Evolutionary conservation across 208 protist species (phyloP).

Genomic region (Porcisia hertigi): DNA sequence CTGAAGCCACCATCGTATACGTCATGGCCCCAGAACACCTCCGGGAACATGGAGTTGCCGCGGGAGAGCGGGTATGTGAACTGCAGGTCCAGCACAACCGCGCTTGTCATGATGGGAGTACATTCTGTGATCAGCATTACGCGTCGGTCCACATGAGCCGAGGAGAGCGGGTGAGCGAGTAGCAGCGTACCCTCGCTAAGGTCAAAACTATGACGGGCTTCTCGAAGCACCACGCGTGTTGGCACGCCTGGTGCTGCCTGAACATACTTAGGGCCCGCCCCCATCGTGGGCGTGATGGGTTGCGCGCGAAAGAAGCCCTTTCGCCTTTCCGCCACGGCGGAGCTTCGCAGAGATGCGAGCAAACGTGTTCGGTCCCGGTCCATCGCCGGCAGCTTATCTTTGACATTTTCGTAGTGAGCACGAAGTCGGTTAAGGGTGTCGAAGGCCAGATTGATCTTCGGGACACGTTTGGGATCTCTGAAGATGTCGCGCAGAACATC

Average conservation of each 20-base stretch:
- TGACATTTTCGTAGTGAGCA: constrained; percentile 68
- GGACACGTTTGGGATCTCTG: constrained; percentile 32
- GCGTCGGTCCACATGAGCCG: constrained; percentile 75
- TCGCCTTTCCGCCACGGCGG: constrained; percentile 29
- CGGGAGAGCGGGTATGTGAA: constrained; percentile 77
- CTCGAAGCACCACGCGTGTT: constrained; percentile 52
- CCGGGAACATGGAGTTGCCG: constrained; percentile 87
- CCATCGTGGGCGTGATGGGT: constrained; percentile 19
- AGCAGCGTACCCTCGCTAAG: constrained; percentile 69
- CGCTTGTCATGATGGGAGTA: constrained; percentile 59
- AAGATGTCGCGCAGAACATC: constrained; percentile 60
- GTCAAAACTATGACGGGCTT: constrained; percentile 38
- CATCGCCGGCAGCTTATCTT: constrained; percentile 45
- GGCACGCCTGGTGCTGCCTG: constrained; percentile 41
- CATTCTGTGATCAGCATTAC: constrained; percentile 82
- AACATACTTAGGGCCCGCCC: constrained; percentile 30
- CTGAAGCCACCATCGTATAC: constrained; percentile 83
- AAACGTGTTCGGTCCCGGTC: constrained; percentile 51
- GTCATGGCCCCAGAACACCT: constrained; percentile 91
- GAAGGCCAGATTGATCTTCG: constrained; percentile 69
- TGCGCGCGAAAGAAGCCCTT: constrained; percentile 51
- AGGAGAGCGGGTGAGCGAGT: constrained; percentile 82
- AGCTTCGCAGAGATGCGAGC: constrained; percentile 35
- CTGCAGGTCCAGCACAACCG: constrained; percentile 79
- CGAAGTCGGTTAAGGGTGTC: constrained; percentile 73